A percentile compares a stretch with the other conserved stretches of the same genome.
Evolutionary conservation across 148 eudicot genomes (phyloP).

Genomic region (Persicaria tinctoria): DNA sequence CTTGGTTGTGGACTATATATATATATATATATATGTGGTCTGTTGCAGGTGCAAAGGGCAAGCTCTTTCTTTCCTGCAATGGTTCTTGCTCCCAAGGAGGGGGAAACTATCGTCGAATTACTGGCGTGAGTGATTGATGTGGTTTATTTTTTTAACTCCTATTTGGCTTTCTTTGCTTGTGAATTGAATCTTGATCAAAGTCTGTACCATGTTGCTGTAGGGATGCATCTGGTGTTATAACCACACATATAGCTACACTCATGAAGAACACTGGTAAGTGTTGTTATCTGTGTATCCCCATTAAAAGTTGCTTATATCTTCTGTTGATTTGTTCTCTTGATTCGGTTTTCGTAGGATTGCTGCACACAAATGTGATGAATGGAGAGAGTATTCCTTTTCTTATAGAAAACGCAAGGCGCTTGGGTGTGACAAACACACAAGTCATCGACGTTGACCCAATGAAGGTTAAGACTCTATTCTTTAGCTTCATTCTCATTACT

Average conservation of each 20-base stretch:
- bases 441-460: constrained; percentile 82
- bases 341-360: constrained; percentile 33
- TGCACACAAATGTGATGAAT: constrained; percentile 90
- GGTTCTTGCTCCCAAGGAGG: constrained; percentile 91
- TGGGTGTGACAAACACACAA: constrained; percentile 91
- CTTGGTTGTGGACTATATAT: constrained; percentile 14
- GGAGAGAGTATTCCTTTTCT: constrained; percentile 70
- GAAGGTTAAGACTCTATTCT: constrained; percentile 42
- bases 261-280: constrained; percentile 84
- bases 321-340: too few species aligned
- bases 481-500: neutral
- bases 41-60: constrained; percentile 74
- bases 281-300: neutral
- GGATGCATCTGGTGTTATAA: constrained; percentile 97
- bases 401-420: constrained; percentile 69
- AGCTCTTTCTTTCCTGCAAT: constrained; percentile 86
- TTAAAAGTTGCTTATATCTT: neutral
- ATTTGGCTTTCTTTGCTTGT: neutral
- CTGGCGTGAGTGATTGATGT: constrained; percentile 62
- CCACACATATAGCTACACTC: constrained; percentile 75
- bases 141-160: neutral
- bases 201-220: constrained; percentile 27
- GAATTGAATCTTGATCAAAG: neutral
- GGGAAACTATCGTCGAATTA: constrained; percentile 60
- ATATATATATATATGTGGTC: neutral